A percentile compares a stretch with the other conserved stretches of the same genome.
Evolutionary conservation across 2,329 filamentous ascomycete genomes (phyloP).

Genomic region (Aspergillus uvarum): DNA sequence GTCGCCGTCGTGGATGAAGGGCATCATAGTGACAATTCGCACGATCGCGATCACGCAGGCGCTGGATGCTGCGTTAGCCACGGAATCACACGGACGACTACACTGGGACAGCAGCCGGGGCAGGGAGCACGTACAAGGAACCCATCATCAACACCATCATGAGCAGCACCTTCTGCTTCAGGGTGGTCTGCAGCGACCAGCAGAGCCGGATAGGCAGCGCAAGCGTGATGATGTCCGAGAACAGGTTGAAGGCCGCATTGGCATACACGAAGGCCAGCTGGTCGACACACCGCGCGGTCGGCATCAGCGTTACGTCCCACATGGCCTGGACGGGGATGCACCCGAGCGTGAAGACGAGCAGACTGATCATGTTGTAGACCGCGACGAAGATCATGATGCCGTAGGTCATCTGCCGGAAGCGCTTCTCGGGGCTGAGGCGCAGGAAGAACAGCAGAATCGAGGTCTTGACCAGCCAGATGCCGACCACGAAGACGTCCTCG

Average conservation of each 20-base stretch:
- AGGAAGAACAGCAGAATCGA: conserved; percentile 22
- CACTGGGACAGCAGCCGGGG: background rate
- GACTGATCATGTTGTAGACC: conserved; percentile 17
- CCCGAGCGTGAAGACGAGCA: conserved; percentile 17
- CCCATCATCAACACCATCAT: conserved; percentile 14
- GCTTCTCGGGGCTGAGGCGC: conserved; percentile 17
- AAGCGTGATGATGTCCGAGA: conserved; percentile 15
- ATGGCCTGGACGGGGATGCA: conserved; percentile 15
- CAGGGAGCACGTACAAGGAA: conserved; percentile 13
- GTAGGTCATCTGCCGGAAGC: conserved; percentile 19
- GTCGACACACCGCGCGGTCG: conserved; percentile 11
- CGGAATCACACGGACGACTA: no score
- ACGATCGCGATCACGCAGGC: conserved; percentile 16
- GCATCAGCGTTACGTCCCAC: conserved; percentile 18
- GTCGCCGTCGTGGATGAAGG: conserved; percentile 12
- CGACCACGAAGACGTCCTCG: conserved; percentile 15
- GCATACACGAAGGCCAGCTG: conserved; percentile 16
- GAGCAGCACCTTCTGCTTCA: conserved; percentile 10
- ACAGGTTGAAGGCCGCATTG: conserved; percentile 16
- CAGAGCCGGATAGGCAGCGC: conserved; percentile 13
- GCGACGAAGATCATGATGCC: conserved; percentile 20
- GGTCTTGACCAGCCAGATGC: conserved; percentile 21
- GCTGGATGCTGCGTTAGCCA: background rate
- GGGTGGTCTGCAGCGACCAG: conserved; percentile 12
- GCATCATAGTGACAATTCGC: conserved; percentile 19